Base-by-base conservation (phyloP, 129 eudicot species). In the Helichrysum umbraculigerum region DNA sequence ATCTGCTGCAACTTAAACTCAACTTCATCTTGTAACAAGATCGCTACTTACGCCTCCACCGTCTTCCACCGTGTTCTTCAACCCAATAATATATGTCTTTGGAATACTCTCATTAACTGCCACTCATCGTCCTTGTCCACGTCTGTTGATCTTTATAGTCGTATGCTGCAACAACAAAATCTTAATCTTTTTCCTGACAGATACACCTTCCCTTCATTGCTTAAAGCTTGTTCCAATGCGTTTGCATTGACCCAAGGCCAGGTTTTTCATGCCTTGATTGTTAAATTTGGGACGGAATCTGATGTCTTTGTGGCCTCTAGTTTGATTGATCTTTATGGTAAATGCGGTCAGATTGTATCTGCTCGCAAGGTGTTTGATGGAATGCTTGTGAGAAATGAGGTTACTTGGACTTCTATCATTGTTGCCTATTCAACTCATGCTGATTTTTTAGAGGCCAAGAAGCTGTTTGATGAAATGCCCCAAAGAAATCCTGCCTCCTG, bases 271-370 rank as follows among this genome's bases (percentile, higher is more conserved):
- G 95, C 87, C 76, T 39, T 87, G 85, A 50, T 73, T 11, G 71
- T 91, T 71, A 83, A 74, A 83, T 79, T 60, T 74, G 95, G 97
- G 42, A 21, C 59, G 3, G 85, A 83, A 4, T 28, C n/a, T 5
- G 90, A 87, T 81, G 84, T 91, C 67, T 83, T 76, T 72, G 92
- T 88, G 68, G 95, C 92, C 15, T 86, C 92, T 1, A 91, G 92
- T 78, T 83, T 88, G 96, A 71, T 88, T 73, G 92, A 85, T 85
- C 47, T 91, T 5, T 91, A 91, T 75, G 97, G 96, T 21, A 87
- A 88, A 71, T 88, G 97, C 63, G 29, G 69, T 60, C 81, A 81
- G 84, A 78, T 85, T 79, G 78, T 25, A 15, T 44, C 73, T 71
- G 97, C 91, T 0, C 87, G 86, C 0, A 83, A 85, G 78, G 86